Base-by-base conservation (phyloP, 371 early-diverging fungal species). In the Ordospora pajunii region DNA sequence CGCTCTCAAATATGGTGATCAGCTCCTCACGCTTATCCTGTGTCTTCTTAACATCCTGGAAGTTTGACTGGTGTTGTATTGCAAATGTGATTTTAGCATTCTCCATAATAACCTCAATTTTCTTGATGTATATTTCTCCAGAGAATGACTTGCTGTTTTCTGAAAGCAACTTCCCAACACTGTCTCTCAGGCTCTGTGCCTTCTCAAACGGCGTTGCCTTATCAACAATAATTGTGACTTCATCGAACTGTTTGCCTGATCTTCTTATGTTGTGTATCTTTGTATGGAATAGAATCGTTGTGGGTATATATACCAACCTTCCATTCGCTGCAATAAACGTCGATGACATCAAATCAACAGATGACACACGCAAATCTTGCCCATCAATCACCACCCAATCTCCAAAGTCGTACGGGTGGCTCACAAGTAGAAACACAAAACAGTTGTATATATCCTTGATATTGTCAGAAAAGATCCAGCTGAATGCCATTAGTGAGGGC, bases 381-480 rank as follows among this genome's bases (percentile, higher is more conserved):
- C 69, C 73, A 53, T 85, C 77, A 17, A 81, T 74, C 3, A 78
- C 37, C 17, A 85, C 73, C 58, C 77, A 74, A 62, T 85, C 85
- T 19, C 85, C 85, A 43, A 64, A 63, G 63, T 84, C 82, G 73
- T 75, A 85, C 1, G 84, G 82, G 70, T 83, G 81, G 42, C 71
- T 78, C 11, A 84, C 67, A 42, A 85, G 72, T 4, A 80, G 74
- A 71, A 85, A 85, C 14, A 85, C 79, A 75, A 85, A 85, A 49
- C 84, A 84, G 27, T 78, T 80, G 51, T 81, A 84, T 27, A 85
- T 69, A 32, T 83, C 81, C 70, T 84, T 84, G 65, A 85, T 83
- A 23, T 80, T 77, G 58, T 84, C 85, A 14, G 78, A 45, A 71
- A 85, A 85, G 17, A 85, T 70, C 85, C 85, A 85, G 27, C 81